These are phyloP conservation scores for Talaromyces sp. DNA, from an alignment of 2,329 filamentous ascomycete species.

Conservation along the genomic window DNA sequence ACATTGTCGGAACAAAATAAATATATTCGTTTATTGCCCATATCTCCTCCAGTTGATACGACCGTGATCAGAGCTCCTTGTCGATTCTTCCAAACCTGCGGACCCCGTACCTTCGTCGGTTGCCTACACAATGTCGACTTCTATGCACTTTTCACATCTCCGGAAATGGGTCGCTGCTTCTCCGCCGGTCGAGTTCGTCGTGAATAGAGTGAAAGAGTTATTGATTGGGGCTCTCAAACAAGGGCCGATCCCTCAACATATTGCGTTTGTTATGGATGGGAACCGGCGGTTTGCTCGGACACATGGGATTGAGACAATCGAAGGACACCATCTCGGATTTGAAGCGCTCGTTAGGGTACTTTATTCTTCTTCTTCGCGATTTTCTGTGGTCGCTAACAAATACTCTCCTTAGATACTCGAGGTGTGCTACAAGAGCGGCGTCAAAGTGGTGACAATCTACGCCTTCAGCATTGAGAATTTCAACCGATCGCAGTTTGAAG, in stretches of 20 bases:
- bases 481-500: slow-evolving; percentile 92
- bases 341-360: slow-evolving; percentile 83
- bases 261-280: slow-evolving; percentile 99
- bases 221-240: slow-evolving; percentile 85
- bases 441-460: slow-evolving; percentile 95
- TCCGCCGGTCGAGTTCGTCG: slow-evolving; percentile 85
- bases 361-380: slow-evolving; percentile 13
- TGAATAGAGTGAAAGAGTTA: slow-evolving; percentile 72
- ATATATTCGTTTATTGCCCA: neutral
- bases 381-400: neutral
- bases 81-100: neutral
- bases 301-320: slow-evolving; percentile 91
- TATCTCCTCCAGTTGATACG: neutral
- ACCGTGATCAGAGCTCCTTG: neutral
- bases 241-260: slow-evolving; percentile 86
- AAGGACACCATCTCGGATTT: slow-evolving; percentile 93
- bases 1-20: neutral
- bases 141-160: slow-evolving; percentile 56
- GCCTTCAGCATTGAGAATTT: slow-evolving; percentile 99
- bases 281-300: slow-evolving; percentile 87
- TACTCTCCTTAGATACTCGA: slow-evolving; percentile 66
- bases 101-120: neutral
- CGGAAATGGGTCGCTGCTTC: slow-evolving; percentile 78
- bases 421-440: slow-evolving; percentile 95
- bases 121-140: slow-evolving; percentile 35